Evolutionary conservation across 2,329 filamentous ascomycete genomes (phyloP), one percentile per base, ranked within the genome.

Genomic region (Diplocarpon rosae): DNA sequence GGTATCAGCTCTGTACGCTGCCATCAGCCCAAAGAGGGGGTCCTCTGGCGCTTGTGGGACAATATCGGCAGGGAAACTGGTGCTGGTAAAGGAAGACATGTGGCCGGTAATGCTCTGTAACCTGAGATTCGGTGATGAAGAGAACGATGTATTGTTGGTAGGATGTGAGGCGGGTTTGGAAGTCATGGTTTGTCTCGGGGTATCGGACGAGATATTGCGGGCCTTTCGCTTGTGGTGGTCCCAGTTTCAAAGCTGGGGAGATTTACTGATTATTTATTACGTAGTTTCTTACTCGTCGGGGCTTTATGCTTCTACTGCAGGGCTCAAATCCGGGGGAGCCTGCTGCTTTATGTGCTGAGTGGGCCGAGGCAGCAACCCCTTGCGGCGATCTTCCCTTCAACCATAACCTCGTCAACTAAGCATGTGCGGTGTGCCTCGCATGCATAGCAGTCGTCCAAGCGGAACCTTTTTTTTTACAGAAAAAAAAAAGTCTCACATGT

Each of bases 41-140:
- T 98, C 92, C 65, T 95, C 89, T 38, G 92, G 89, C 49, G 92
- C 92, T 67, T 90, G 83, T 59, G 89, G 85, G 48, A 95, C 86
- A 54, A 74, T 70, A 60, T 84, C 76, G 59, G 82, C 74, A 50
- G 80, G 76, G 69, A 95, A 95, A 61, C 75, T 78, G 56, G 84
- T 83, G 46, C 72, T 13, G 17, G 43, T 32, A 45, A 52, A 46
- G 45, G 48, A 47, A 61, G 78, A 74, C 74, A 92, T 82, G 66
- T 92, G 86, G 61, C 69, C 71, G 57, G 74, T 72, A 58, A 87
- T 74, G 59, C 70, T 80, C 57, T 73, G 70, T 48, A 81, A 66
- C 64, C 76, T 66, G 46, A 69, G 64, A 49, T 70, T 66, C 43
- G 71, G 66, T 65, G 66, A 53, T 62, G 60, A 51, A 53, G 54